Conservation (phyloP, 257 asterid genomes). For the Pogostemon cablin region DNA sequence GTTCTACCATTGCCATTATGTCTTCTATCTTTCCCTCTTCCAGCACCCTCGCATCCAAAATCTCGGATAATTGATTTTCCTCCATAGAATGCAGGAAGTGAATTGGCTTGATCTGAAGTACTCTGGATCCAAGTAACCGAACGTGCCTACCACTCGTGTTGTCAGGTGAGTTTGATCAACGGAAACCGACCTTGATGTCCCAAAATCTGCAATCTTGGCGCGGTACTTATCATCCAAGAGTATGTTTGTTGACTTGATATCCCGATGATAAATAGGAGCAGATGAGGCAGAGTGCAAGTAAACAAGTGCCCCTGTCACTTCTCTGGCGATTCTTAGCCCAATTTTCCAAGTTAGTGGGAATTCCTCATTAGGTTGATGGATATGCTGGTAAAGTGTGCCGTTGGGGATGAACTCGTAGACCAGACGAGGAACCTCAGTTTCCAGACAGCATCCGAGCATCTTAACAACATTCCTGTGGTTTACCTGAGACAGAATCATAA, state of each 20-base stretch:
- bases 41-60: constrained; percentile 43
- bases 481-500: constrained; percentile 25
- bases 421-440: constrained; percentile 34
- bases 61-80: constrained; percentile 31
- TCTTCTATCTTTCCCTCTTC: constrained; percentile 37
- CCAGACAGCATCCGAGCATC: constrained; percentile 38
- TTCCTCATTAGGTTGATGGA: constrained; percentile 36
- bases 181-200: constrained; percentile 34
- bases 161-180: constrained; percentile 46
- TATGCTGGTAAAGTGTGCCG: constrained; percentile 33
- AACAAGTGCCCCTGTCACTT: constrained; percentile 38
- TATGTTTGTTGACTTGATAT: constrained; percentile 40
- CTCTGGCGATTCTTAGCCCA: constrained; percentile 35
- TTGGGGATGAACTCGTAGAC: constrained; percentile 37
- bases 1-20: constrained; percentile 34
- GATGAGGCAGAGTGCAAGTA: constrained; percentile 43
- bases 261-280: constrained; percentile 33
- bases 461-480: constrained; percentile 40
- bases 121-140: constrained; percentile 54
- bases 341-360: constrained; percentile 36
- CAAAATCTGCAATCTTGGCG: constrained; percentile 41
- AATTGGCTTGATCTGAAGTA: constrained; percentile 44
- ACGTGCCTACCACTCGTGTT: constrained; percentile 43
- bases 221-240: constrained; percentile 39
- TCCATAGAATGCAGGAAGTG: constrained; percentile 42